A percentile compares a stretch with the other conserved stretches of the same genome.
Conservation (phyloP, 805 yeast species). For the Candida silvicultrix region DNA sequence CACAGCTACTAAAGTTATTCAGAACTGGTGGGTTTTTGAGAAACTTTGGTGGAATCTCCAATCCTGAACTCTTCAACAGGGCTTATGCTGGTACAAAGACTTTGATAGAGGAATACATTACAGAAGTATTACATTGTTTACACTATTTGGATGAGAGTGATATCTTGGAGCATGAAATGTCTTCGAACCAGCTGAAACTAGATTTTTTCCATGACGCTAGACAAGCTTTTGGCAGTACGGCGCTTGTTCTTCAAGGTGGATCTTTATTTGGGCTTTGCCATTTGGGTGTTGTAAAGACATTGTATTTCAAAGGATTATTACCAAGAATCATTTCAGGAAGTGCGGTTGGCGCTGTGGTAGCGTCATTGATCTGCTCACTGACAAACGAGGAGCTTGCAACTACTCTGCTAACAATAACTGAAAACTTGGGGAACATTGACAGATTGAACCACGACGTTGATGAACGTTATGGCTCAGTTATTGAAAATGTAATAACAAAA, state of each 20-base stretch:
- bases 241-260: conserved; percentile 90
- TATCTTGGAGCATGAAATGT: conserved; percentile 24
- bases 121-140: conserved; percentile 67
- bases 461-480: conserved; percentile 58
- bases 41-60: conserved; percentile 88
- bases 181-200: conserved; percentile 45
- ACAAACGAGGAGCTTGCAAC: conserved; percentile 55
- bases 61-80: conserved; percentile 69
- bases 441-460: conserved; percentile 46
- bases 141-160: conserved; percentile 42
- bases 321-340: conserved; percentile 89
- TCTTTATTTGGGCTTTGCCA: conserved; percentile 92
- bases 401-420: conserved; percentile 34
- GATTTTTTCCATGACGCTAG: conserved; percentile 83
- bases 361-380: conserved; percentile 74
- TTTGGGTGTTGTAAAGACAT: conserved; percentile 82
- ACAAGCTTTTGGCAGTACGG: conserved; percentile 86
- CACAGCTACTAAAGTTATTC: conserved; percentile 54
- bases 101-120: conserved; percentile 80
- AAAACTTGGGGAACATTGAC: conserved; percentile 32
- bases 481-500: conserved; percentile 68
- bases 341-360: conserved; percentile 92
- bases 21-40: conserved; percentile 76
- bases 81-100: conserved; percentile 85
- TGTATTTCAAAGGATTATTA: conserved; percentile 65